Evolutionary conservation across 148 eudicot genomes (phyloP).

Genomic region (Cornus kousa): DNA sequence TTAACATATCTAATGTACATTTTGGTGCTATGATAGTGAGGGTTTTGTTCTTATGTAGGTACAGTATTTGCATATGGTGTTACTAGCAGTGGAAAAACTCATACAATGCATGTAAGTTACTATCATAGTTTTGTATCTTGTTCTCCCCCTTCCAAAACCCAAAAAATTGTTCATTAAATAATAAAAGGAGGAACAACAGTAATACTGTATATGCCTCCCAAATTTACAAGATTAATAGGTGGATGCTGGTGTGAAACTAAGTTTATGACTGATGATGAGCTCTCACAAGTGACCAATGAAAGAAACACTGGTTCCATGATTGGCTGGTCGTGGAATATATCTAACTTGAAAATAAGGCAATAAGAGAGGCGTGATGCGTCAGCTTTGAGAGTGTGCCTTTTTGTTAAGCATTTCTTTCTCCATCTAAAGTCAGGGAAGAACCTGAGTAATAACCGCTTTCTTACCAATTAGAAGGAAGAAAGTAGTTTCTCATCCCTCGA

Average conservation of each 20-base stretch:
- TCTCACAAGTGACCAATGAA: too few relatives aligned
- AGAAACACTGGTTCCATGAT: too few relatives aligned
- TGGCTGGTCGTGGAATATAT: too few relatives aligned
- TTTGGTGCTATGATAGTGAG: background rate
- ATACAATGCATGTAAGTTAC: conserved; percentile 47
- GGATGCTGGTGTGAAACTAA: background rate
- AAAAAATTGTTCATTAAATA: background rate
- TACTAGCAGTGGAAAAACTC: conserved; percentile 77
- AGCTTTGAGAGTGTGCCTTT: background rate
- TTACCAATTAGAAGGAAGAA: background rate
- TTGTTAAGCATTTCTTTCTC: background rate
- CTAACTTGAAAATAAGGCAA: too few relatives aligned
- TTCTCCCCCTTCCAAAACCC: background rate
- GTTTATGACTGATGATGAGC: too few relatives aligned
- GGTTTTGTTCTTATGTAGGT: conserved; percentile 32
- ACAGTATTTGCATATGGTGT: conserved; percentile 81
- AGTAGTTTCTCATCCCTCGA: too few relatives aligned
- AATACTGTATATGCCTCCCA: background rate
- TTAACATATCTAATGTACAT: background rate
- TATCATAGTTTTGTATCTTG: background rate
- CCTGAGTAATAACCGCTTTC: background rate
- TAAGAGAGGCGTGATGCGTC: background rate
- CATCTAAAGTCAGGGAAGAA: background rate
- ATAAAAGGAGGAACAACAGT: background rate
- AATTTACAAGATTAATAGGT: background rate